Conservation (phyloP, 148 eudicot species). For the Agrostemma githago region DNA sequence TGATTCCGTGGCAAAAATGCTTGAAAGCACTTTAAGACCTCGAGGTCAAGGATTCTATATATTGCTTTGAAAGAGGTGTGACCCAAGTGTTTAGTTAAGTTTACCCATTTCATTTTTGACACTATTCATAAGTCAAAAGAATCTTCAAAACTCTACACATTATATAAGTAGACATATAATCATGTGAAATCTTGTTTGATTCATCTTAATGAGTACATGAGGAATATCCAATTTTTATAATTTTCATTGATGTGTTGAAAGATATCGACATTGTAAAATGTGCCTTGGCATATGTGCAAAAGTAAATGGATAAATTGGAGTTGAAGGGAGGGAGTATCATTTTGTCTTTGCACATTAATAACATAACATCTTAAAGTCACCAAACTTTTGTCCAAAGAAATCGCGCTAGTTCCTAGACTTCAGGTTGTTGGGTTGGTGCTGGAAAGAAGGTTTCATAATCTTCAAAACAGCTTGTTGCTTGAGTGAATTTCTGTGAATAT, state of each 20-base stretch:
- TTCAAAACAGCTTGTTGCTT: not conserved
- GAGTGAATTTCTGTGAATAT: not conserved
- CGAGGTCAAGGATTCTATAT: not conserved
- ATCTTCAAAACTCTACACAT: too few relatives aligned
- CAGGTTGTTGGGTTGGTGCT: not conserved
- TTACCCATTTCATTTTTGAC: too few relatives aligned
- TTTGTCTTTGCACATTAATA: constrained; percentile 1
- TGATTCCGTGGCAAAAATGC: not conserved
- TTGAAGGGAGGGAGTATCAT: not conserved
- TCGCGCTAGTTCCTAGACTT: not conserved
- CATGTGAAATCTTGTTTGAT: too few relatives aligned
- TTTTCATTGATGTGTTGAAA: too few relatives aligned
- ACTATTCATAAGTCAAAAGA: too few relatives aligned
- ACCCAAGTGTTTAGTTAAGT: not conserved
- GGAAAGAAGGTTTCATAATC: not conserved
- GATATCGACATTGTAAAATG: too few relatives aligned
- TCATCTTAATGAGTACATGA: too few relatives aligned
- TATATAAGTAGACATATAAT: too few relatives aligned
- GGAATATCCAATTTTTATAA: too few relatives aligned
- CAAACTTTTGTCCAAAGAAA: not conserved
- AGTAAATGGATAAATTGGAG: too few relatives aligned
- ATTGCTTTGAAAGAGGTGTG: not conserved
- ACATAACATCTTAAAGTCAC: not conserved
- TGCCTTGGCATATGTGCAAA: too few relatives aligned
- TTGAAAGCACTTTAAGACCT: not conserved